Base-by-base conservation (phyloP, 139 green algal genomes). In the Ulvella scutata region DNA sequence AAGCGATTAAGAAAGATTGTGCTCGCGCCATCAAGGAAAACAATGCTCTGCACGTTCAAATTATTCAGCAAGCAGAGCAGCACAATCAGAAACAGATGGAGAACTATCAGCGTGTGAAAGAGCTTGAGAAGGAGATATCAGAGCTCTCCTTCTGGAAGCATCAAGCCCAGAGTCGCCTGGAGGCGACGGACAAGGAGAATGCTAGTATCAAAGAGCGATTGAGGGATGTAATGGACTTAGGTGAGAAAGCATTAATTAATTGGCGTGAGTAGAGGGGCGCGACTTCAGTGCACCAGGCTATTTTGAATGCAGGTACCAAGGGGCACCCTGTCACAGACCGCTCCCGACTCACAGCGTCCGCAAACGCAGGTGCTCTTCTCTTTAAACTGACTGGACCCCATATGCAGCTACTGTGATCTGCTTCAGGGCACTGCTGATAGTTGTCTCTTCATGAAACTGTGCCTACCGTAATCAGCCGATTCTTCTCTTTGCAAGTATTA, bases 141-240 rank as follows among this genome's bases (percentile, higher is more conserved):
- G 51, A 67, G 17, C 51, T 67, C n/a, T 67, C 51, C n/a, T 67
- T 67, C 33, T 67, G 51, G 51, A 67, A 67, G 17, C 51, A 67
- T 29, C 51, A 67, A 26, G 17, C 51, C 13, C 13, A 6, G 31
- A 10, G n/a, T 36, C 9, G 51, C n/a, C 9, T 67, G 51, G 51
- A 67, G 17, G n/a, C 31, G 33, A 36, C 51, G 33, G 51, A 67
- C 31, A 67, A 67, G 51, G 51, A 36, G 6, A 29, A 26, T 34
- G 10, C 20, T 67, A 26, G 33, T 9, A 9, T 67, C 13, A 2
- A 23, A 23, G 51, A 67, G 13, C 31, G 51, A 23, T 23, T 67
- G 13, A 10, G n/a, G 33, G 51, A 67, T 67, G 7, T 67, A 7
- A 67, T 67, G 51, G 33, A 10, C 31, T 34, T 67, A 29, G 51